Base-by-base conservation (phyloP, 805 yeast genomes). In the Candida schatavii region DNA sequence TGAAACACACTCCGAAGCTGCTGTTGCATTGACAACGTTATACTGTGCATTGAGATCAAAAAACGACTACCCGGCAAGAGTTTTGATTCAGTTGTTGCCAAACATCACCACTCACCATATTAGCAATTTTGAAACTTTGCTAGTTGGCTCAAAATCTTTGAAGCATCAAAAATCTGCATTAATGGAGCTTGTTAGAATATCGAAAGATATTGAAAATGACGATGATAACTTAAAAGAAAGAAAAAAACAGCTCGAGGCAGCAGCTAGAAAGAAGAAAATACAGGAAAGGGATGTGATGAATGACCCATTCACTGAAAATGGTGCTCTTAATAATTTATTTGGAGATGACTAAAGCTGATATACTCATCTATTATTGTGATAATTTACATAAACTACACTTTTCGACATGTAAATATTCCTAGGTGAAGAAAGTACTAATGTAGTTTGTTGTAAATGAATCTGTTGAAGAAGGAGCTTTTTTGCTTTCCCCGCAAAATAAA, bases 1-100 rank as follows among this genome's bases (percentile, higher is more conserved):
- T 35, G 99, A 91, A 54, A 85, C 93, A 0, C 95, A 90, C 49
- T 78, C 83, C 14, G 99, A 91, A 59, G 96, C 95, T 1, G 90
- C 95, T n/a, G 83, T 86, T 44, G 86, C 95, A 1, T 74, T 91
- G 44, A 85, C 96, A 0, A 79, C 85, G 2, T 66, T 91, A 36
- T 90, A 88, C 59, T 77, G 88, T 54, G 80, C 85, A 6, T 70
- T 88, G 51, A 72, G 91, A 40, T 71, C 81, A 29, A 82, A 83
- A 57, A 80, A 84, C 45, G 77, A 80, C 45, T 78, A 79, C 56
- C 89, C 91, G 5, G 81, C 85, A 4, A 70, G 81, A 41, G 68
- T 80, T 13, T 65, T 85, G 44, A 71, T 78, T 37, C 68, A 68
- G 43, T 66, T 67, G 38, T 61, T 88, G 27, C 81, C 83, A 17